phyloP scores from a whole-genome alignment of 495 filamentous ascomycete genomes.

The Penicillium alfredii region DNA sequence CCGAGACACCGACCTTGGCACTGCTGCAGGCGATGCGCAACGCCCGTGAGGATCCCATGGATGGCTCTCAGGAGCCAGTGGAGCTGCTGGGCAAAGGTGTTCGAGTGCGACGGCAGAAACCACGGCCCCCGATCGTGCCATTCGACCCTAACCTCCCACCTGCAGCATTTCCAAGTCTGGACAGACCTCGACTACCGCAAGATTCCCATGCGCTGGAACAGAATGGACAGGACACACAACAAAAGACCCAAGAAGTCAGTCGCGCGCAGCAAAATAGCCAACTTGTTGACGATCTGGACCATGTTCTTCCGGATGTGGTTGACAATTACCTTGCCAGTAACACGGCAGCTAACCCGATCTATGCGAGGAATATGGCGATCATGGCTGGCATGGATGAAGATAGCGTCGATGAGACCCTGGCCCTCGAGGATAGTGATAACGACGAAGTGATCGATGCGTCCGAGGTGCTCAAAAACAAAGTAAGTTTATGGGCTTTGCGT shows the following conservation, averaged over 20 bases:
- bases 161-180: conserved; percentile 40
- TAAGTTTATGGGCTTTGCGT: conserved; percentile 4
- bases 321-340: conserved; percentile 33
- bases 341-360: conserved; percentile 29
- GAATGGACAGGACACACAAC: not conserved
- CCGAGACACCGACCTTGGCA: conserved; percentile 4
- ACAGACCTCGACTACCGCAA: conserved; percentile 16
- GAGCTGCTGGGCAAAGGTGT: no score
- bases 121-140: conserved; percentile 15
- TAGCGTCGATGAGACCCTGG: conserved; percentile 10
- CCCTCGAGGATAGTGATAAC: conserved; percentile 20
- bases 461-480: conserved; percentile 8
- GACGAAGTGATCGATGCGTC: conserved; percentile 6
- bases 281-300: conserved; percentile 9
- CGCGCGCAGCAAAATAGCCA: no score
- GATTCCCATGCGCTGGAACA: no score
- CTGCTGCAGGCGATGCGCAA: conserved; percentile 8
- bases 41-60: conserved; percentile 1
- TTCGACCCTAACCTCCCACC: conserved; percentile 39
- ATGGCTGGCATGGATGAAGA: conserved; percentile 16
- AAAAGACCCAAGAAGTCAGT: no score
- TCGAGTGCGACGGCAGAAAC: no score
- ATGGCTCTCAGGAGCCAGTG: no score
- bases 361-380: conserved; percentile 29
- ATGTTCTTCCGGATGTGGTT: conserved; percentile 11